A percentile compares a stretch with the other conserved stretches of the same genome.
Conservation (phyloP, 2,329 filamentous ascomycete species). For the Shiraia sp. region DNA sequence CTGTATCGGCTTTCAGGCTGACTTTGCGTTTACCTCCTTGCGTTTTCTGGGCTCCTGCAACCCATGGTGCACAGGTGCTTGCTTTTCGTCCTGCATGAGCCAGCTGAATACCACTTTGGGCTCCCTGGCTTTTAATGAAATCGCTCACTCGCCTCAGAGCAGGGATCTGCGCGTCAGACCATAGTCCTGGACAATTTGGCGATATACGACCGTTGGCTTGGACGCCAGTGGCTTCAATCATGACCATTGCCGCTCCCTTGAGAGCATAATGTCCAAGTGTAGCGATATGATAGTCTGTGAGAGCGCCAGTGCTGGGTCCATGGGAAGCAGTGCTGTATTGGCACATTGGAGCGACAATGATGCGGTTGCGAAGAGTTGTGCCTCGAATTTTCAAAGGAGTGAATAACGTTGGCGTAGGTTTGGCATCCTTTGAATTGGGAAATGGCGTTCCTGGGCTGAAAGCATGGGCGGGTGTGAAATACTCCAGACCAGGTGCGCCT, state of each 20-base stretch:
- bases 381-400: slow-evolving; percentile 42
- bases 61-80: slow-evolving; percentile 39
- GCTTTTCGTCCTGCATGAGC: slow-evolving; percentile 43
- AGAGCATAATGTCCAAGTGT: slow-evolving; percentile 46
- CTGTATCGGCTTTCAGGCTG: slow-evolving; percentile 28
- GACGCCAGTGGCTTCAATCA: slow-evolving; percentile 44
- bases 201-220: slow-evolving; percentile 42
- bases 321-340: slow-evolving; percentile 37
- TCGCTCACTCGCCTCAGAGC: slow-evolving; percentile 37
- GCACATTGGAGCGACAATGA: slow-evolving; percentile 46
- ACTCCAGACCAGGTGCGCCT: slow-evolving; percentile 39
- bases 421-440: slow-evolving; percentile 7
- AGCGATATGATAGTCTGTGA: slow-evolving; percentile 46
- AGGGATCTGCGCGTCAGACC: slow-evolving; percentile 43
- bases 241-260: slow-evolving; percentile 41
- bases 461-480: slow-evolving; percentile 52
- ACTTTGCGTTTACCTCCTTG: slow-evolving; percentile 28
- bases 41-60: slow-evolving; percentile 20
- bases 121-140: slow-evolving; percentile 42
- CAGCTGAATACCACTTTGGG: slow-evolving; percentile 37
- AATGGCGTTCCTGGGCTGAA: slow-evolving; percentile 45
- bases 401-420: slow-evolving; percentile 37
- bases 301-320: slow-evolving; percentile 41
- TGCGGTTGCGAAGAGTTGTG: slow-evolving; percentile 42
- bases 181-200: slow-evolving; percentile 43